These are phyloP conservation scores for Boletus tomentosulus DNA, from an alignment of 768 basidiomycete genomes.

Conservation along the genomic window DNA sequence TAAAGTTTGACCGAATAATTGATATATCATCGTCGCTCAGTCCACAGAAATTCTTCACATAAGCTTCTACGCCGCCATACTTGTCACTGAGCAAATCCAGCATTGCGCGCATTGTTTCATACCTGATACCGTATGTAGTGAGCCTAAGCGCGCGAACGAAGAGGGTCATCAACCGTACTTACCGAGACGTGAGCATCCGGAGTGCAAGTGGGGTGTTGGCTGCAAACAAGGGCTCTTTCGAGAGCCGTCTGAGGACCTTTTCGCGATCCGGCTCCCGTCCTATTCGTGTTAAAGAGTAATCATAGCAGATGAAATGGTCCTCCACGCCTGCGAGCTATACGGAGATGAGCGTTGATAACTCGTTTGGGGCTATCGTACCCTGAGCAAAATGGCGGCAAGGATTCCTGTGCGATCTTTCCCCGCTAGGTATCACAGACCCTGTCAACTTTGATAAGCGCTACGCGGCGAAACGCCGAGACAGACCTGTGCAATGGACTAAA, in stretches of 20 bases:
- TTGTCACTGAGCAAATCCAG: conserved; percentile 54
- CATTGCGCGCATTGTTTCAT: conserved; percentile 74
- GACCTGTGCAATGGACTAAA: conserved; percentile 74
- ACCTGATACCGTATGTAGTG: conserved; percentile 35
- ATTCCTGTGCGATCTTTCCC: conserved; percentile 84
- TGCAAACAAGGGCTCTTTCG: conserved; percentile 69
- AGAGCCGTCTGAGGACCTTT: conserved; percentile 62
- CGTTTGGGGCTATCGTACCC: conserved; percentile 37
- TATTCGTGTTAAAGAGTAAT: conserved; percentile 74
- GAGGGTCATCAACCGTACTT: not conserved
- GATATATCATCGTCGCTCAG: conserved; percentile 62
- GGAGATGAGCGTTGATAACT: not conserved
- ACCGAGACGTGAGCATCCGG: conserved; percentile 84
- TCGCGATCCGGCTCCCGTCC: conserved; percentile 77
- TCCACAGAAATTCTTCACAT: conserved; percentile 51
- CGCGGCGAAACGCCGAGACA: not conserved
- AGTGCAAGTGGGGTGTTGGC: conserved; percentile 69
- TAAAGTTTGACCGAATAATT: conserved; percentile 55
- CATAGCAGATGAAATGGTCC: conserved; percentile 58
- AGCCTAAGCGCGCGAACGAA: not conserved
- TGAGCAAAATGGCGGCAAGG: conserved; percentile 66
- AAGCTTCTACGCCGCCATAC: conserved; percentile 67
- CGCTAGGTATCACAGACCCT: conserved; percentile 33
- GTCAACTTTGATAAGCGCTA: not conserved
- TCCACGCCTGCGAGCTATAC: conserved; percentile 68